Evolutionary conservation across 2,329 filamentous ascomycete genomes (phyloP).

Genomic region (Penicillium palitans): DNA sequence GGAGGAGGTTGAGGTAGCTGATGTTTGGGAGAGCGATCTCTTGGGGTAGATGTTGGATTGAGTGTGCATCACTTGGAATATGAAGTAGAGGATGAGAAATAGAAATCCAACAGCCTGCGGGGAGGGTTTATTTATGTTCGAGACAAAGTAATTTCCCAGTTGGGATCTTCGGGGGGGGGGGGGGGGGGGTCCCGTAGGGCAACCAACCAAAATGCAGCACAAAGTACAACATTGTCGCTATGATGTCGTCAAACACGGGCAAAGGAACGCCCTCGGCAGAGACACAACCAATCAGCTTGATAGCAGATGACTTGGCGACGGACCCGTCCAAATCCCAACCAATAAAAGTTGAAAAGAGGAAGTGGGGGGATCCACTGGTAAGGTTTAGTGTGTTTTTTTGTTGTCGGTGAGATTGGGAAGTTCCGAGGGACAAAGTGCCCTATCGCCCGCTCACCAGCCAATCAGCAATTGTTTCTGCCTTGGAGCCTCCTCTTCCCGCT

Average conservation of each 20-base stretch:
- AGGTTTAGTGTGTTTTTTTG: conserved; percentile 22
- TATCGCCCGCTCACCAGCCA: conserved; percentile 10
- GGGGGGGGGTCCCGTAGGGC: conserved; percentile 18
- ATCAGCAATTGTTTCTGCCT: conserved; percentile 20
- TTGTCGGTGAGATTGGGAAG: conserved; percentile 22
- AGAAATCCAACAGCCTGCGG: not conserved
- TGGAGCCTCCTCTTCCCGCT: conserved; percentile 21
- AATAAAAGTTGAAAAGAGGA: conserved; percentile 8
- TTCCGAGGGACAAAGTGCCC: conserved; percentile 3
- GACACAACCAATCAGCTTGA: conserved; percentile 14
- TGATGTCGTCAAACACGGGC: conserved; percentile 4
- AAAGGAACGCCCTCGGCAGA: not conserved
- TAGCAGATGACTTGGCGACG: not conserved
- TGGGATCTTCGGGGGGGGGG: conserved; percentile 4
- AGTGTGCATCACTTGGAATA: conserved; percentile 19
- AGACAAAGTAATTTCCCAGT: not conserved
- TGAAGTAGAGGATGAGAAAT: conserved; percentile 1
- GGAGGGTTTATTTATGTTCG: conserved; percentile 22
- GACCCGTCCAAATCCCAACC: conserved; percentile 9
- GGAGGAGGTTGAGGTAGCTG: conserved; percentile 21
- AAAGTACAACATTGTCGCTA: conserved; percentile 1
- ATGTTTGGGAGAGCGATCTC: conserved; percentile 25
- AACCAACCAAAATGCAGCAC: conserved; percentile 22
- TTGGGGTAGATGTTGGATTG: conserved; percentile 15
- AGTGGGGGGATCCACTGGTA: conserved; percentile 22